Conservation (phyloP, 2,329 filamentous ascomycete species). For the Claviceps sorghi region DNA sequence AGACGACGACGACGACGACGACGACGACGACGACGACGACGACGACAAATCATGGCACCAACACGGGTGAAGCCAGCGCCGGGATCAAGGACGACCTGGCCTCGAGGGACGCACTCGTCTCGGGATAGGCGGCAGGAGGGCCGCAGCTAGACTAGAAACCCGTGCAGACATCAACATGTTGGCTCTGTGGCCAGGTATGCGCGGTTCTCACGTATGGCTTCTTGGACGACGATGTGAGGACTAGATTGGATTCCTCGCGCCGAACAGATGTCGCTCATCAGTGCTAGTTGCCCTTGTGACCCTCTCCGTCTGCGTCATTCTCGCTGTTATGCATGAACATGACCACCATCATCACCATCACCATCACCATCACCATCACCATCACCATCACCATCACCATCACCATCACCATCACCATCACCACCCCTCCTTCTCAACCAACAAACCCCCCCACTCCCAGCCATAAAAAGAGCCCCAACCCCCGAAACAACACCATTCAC, state of each 20-base stretch:
- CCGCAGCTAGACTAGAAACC: no score
- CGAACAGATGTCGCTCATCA: no score
- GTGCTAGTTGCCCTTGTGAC: no score
- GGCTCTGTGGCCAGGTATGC: no score
- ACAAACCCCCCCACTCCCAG: neutral
- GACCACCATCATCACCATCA: neutral
- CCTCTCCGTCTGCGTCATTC: no score
- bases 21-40: no score
- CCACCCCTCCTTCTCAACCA: neutral
- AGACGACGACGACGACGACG: conserved; percentile 4
- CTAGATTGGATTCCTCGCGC: no score
- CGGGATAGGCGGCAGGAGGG: neutral
- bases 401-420: neutral
- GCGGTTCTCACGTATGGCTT: no score
- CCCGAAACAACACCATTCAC: conserved; percentile 10
- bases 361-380: neutral
- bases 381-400: neutral
- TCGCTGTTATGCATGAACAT: no score
- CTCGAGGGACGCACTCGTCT: neutral
- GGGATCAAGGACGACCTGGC: neutral
- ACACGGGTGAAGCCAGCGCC: neutral
- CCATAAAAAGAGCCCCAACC: neutral
- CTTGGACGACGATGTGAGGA: no score
- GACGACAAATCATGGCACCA: no score
- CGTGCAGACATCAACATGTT: no score